Conservation (phyloP, 306 rosid genomes). For the Lathyrus oleraceus region DNA sequence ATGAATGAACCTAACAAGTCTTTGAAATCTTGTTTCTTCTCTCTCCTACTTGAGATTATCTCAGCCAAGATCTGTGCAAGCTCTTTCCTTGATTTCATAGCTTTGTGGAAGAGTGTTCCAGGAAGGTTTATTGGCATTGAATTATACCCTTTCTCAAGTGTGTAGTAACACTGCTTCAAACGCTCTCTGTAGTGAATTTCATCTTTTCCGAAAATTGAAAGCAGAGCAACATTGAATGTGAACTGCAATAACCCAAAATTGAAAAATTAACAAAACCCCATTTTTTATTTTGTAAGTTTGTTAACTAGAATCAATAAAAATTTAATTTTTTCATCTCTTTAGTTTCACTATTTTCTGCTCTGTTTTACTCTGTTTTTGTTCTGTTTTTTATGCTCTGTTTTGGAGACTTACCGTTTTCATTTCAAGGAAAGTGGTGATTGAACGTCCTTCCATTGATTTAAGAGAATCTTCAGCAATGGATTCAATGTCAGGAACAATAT, state of each 20-base stretch:
- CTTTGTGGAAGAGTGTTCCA: constrained; percentile 80
- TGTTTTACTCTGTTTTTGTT: constrained; percentile 26
- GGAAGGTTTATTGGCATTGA: constrained; percentile 93
- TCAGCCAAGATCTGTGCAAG: constrained; percentile 75
- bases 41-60: constrained; percentile 67
- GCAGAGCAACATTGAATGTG: constrained; percentile 85
- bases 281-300: not conserved
- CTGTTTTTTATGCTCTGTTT: not conserved
- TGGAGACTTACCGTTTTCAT: constrained; percentile 71
- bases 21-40: constrained; percentile 48
- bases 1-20: constrained; percentile 88
- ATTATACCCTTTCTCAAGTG: constrained; percentile 84
- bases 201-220: constrained; percentile 83
- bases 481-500: constrained; percentile 58
- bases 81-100: constrained; percentile 90
- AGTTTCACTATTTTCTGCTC: not conserved
- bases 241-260: constrained; percentile 51
- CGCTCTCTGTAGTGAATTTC: constrained; percentile 70
- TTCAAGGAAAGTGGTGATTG: constrained; percentile 79
- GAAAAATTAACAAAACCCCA: not conserved
- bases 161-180: constrained; percentile 80
- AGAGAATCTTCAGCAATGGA: constrained; percentile 66
- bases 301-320: not conserved
- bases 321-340: not conserved
- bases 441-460: constrained; percentile 63